Conservation (phyloP, 2,329 filamentous ascomycete genomes). For the Ascochyta pisi region DNA sequence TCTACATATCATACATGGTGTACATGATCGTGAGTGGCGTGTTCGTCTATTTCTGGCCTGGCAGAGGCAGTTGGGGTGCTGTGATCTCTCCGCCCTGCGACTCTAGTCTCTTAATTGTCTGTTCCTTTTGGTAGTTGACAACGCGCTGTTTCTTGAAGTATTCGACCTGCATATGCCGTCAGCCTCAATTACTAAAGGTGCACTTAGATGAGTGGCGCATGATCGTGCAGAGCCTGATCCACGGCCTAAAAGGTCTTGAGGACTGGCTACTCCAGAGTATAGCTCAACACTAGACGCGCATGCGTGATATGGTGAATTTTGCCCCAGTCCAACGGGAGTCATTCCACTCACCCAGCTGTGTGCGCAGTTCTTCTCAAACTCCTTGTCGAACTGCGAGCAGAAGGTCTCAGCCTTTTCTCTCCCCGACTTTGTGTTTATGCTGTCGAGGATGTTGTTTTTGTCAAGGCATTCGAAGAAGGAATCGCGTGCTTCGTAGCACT, state of each 20-base stretch:
- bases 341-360: conserved; percentile 78
- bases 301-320: not conserved
- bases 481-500: conserved; percentile 92
- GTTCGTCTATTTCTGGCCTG: conserved; percentile 25
- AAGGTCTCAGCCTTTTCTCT: conserved; percentile 56
- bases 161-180: conserved; percentile 69
- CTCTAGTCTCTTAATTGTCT: conserved; percentile 60
- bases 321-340: no score
- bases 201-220: not conserved
- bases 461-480: conserved; percentile 89
- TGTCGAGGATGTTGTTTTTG: conserved; percentile 79
- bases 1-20: conserved; percentile 33
- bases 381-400: conserved; percentile 66
- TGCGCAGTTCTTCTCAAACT: conserved; percentile 86
- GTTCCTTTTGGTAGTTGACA: conserved; percentile 85
- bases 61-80: conserved; percentile 44
- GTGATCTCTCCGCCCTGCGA: conserved; percentile 51
- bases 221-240: conserved; percentile 6
- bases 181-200: not conserved
- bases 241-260: not conserved
- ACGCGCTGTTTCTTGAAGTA: conserved; percentile 98
- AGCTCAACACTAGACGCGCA: not conserved
- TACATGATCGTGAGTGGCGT: conserved; percentile 30
- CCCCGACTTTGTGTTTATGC: conserved; percentile 64
- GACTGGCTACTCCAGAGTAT: not conserved